Conservation (phyloP, 495 filamentous ascomycete genomes). For the Trichoderma asperelloides region DNA sequence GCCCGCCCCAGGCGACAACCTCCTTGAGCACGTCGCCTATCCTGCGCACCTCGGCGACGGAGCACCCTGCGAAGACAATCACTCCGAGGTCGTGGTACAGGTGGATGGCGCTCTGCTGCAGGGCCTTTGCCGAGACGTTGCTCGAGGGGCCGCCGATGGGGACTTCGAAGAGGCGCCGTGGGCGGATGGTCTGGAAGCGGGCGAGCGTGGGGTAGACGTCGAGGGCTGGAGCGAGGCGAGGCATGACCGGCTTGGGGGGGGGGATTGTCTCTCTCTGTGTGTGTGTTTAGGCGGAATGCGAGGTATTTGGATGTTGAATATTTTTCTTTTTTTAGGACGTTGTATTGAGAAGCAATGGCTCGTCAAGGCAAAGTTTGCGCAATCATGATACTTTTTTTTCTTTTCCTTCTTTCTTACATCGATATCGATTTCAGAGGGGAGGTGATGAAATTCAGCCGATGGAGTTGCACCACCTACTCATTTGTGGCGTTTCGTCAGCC, state of each 20-base stretch:
- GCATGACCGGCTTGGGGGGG: too few species aligned
- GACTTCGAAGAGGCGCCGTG: background rate
- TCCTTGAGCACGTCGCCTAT: slow-evolving; percentile 3
- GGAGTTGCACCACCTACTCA: background rate
- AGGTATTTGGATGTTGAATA: too few species aligned
- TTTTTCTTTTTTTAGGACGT: too few species aligned
- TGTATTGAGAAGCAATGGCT: too few species aligned
- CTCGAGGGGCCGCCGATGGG: background rate
- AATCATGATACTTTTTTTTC: too few species aligned
- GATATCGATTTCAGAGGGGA: too few species aligned
- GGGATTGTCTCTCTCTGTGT: too few species aligned
- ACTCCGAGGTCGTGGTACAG: slow-evolving; percentile 8
- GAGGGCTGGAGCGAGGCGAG: background rate
- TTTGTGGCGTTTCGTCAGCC: background rate
- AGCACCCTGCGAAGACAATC: background rate
- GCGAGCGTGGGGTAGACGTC: background rate
- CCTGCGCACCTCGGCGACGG: background rate
- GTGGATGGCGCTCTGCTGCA: background rate
- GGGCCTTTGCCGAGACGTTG: background rate
- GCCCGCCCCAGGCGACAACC: background rate
- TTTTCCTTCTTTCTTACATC: too few species aligned
- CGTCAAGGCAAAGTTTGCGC: too few species aligned
- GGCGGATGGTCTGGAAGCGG: background rate
- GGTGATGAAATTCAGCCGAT: too few species aligned
- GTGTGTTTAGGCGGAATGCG: too few species aligned